Conservation (phyloP, 2,329 filamentous ascomycete genomes). For the Karstenula rhodostoma region DNA sequence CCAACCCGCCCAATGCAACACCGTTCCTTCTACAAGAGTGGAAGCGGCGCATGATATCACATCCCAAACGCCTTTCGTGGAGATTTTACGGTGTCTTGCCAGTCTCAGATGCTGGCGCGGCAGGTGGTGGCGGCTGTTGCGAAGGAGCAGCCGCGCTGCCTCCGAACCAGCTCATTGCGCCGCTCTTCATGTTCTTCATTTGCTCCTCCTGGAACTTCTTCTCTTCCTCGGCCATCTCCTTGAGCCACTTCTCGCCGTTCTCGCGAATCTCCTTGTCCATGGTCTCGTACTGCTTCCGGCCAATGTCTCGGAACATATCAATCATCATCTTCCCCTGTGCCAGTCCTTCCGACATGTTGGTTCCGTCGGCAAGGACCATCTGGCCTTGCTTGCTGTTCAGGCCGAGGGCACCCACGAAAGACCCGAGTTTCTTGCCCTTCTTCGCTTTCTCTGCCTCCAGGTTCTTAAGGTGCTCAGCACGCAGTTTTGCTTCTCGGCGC, state of each 20-base stretch:
- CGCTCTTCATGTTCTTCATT: slow-evolving; percentile 85
- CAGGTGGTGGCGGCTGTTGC: slow-evolving; percentile 1
- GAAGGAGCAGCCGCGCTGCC: slow-evolving; percentile 12
- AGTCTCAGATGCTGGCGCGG: slow-evolving; percentile 12
- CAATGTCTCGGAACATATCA: slow-evolving; percentile 90
- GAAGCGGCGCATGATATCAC: slow-evolving; percentile 23
- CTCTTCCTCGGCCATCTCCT: slow-evolving; percentile 87
- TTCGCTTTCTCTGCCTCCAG: slow-evolving; percentile 73
- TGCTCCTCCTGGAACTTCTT: slow-evolving; percentile 90
- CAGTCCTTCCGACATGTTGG: slow-evolving; percentile 76
- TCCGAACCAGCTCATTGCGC: slow-evolving; percentile 40
- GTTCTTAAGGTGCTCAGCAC: slow-evolving; percentile 84
- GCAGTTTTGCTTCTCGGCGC: slow-evolving; percentile 82
- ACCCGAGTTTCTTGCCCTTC: slow-evolving; percentile 67
- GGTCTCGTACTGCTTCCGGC: slow-evolving; percentile 86
- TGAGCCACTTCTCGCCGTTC: slow-evolving; percentile 94
- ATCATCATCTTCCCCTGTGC: slow-evolving; percentile 96
- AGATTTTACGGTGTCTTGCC: slow-evolving; percentile 6
- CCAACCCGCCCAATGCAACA: slow-evolving; percentile 15
- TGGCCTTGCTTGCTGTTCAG: slow-evolving; percentile 71
- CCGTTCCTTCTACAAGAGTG: slow-evolving; percentile 21
- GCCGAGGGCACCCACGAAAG: slow-evolving; percentile 76
- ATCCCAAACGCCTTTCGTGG: slow-evolving; percentile 9
- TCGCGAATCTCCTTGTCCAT: slow-evolving; percentile 91
- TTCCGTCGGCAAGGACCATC: slow-evolving; percentile 57